Conservation (phyloP, 805 yeast genomes). For the Metschnikowia bowlesiae region DNA sequence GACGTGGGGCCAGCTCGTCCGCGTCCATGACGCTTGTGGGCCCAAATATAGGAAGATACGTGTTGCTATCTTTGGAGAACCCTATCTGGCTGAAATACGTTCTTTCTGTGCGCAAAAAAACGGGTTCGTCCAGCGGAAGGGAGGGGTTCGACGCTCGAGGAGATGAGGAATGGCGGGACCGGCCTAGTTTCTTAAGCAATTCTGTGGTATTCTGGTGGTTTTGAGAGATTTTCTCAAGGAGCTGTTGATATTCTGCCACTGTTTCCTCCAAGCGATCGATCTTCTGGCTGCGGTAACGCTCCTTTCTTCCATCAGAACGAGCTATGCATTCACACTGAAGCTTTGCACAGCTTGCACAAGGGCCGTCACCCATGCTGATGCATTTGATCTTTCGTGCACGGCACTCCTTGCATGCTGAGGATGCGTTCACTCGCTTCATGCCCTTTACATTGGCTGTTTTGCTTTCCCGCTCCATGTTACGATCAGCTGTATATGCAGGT, state of each 20-base stretch:
- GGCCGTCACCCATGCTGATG: background rate
- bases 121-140: background rate
- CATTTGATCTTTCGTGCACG: constrained; percentile 10
- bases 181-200: background rate
- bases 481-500: background rate
- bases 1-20: constrained; percentile 8
- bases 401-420: constrained; percentile 12
- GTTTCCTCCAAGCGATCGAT: constrained; percentile 5
- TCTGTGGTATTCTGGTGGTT: background rate
- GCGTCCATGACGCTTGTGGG: constrained; percentile 14
- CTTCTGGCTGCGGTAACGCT: constrained; percentile 8
- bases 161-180: background rate
- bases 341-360: constrained; percentile 8
- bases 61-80: constrained; percentile 4
- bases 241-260: constrained; percentile 3
- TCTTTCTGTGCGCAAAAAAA: constrained; percentile 5
- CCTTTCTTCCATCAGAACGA: constrained; percentile 8
- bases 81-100: constrained; percentile 6
- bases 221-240: constrained; percentile 1
- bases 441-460: background rate
- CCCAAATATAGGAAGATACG: constrained; percentile 9
- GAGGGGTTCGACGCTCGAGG: background rate
- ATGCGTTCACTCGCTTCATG: constrained; percentile 5
- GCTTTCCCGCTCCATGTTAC: constrained; percentile 1
- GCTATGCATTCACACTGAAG: constrained; percentile 7